Evolutionary conservation across 164 flowering plant species (phyloP), one percentile per base, ranked within the genome.

Genomic region (Warburgia ugandensis): DNA sequence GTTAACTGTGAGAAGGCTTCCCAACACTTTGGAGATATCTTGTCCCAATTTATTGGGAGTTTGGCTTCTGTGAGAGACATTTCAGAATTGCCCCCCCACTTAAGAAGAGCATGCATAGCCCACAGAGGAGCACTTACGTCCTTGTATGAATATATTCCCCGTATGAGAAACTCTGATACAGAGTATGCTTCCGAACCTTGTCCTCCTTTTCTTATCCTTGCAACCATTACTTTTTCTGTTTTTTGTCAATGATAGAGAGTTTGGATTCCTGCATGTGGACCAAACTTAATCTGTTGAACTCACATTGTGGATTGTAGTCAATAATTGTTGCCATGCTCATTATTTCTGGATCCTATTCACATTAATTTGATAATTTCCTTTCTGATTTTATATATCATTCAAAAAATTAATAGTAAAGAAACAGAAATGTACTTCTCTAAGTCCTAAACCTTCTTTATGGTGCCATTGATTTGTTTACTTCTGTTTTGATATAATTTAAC

Each of bases 21-120:
- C 46, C 83, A 84, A 64, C 95, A 94, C 73, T 94, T 94, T 64
- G 99, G 99, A 62, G 80, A 89, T 70, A 78, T 94, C 42, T 71
- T 94, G 20, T 83, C 83, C 51, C 66, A 79, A 32, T 94, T 86
- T 72, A 65, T 89, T 58, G 80, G 82, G 39, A 67, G 61, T 60
- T 70, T 84, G 72, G 89, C 97, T 56, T 89, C 86, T 20, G 58
- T 71, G 14, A 64, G 52, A 31, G 70, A 68, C 50, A 55, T 83
- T 32, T 64, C 73, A 46, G 68, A 72, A 31, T 50, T 86, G 56
- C 99, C 97, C 28, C 40, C 77, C 30, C 85, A 83, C 60, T 62
- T 94, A 52, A 72, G 60, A 65, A 80, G 86, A 77, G 97, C 99
- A 53, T 94, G 99, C 74, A 86, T 94, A 60, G 74, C 69, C 29